These are phyloP conservation scores for Melaleuca quinquenervia DNA, from an alignment of 345 rosid genomes.

Conservation along the genomic window DNA sequence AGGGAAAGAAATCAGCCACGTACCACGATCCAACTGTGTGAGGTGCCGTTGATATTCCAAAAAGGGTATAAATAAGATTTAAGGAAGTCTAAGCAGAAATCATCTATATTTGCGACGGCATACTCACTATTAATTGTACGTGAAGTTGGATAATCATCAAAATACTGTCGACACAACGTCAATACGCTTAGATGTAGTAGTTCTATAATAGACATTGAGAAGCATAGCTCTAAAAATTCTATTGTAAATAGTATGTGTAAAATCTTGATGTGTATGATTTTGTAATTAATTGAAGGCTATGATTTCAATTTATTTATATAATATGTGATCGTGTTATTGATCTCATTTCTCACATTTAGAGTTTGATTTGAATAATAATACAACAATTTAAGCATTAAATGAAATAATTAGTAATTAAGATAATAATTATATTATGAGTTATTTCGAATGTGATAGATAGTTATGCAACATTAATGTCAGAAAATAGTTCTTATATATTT, in stretches of 20 bases:
- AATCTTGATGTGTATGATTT: too few relatives aligned
- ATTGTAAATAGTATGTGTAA: neutral
- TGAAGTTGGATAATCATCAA: neutral
- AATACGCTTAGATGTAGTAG: neutral
- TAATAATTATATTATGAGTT: too few relatives aligned
- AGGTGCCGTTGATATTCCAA: neutral
- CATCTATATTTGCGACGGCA: neutral
- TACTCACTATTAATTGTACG: neutral
- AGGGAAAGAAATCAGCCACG: neutral
- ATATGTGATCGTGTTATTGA: too few relatives aligned
- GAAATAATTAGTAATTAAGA: too few relatives aligned
- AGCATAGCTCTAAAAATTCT: neutral
- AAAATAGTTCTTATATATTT: too few relatives aligned
- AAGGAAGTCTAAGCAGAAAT: neutral
- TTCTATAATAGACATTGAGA: neutral
- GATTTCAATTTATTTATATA: too few relatives aligned
- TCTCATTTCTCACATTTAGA: too few relatives aligned
- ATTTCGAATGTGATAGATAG: too few relatives aligned
- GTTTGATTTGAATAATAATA: too few relatives aligned
- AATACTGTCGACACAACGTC: neutral
- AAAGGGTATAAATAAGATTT: neutral
- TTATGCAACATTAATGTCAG: too few relatives aligned
- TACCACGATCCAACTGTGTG: neutral
- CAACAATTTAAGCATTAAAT: too few relatives aligned
- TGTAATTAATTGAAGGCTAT: too few relatives aligned